These are phyloP conservation scores for Xylaria palmicola DNA, from an alignment of 495 filamentous ascomycete genomes.

Conservation along the genomic window DNA sequence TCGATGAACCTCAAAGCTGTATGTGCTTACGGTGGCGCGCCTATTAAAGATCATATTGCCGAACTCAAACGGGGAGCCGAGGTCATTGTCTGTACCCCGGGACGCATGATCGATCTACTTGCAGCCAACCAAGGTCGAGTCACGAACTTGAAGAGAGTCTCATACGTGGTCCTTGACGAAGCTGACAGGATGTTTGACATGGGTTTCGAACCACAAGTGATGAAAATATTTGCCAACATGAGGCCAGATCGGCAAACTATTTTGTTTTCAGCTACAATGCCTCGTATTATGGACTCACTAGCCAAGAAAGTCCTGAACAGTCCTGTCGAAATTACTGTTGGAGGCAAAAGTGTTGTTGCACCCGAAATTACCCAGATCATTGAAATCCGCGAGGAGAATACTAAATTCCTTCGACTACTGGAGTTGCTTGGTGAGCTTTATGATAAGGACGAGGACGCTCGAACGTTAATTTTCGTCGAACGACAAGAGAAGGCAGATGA, in stretches of 20 bases:
- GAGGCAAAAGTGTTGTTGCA: constrained; percentile 86
- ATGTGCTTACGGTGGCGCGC: constrained; percentile 93
- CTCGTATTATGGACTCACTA: constrained; percentile 86
- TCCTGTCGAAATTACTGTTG: constrained; percentile 88
- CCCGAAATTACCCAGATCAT: constrained; percentile 95
- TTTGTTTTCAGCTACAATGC: constrained; percentile 95
- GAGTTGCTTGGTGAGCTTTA: constrained; percentile 88
- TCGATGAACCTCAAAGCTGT: constrained; percentile 85
- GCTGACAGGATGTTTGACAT: constrained; percentile 99
- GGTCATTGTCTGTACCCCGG: constrained; percentile 92
- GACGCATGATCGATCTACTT: constrained; percentile 94
- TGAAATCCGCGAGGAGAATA: constrained; percentile 78
- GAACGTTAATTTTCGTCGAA: constrained; percentile 90
- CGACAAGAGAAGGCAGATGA: constrained; percentile 91
- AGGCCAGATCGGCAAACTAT: constrained; percentile 91
- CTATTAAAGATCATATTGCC: constrained; percentile 97
- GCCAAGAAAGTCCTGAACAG: constrained; percentile 84
- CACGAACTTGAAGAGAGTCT: constrained; percentile 83
- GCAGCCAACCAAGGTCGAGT: constrained; percentile 90
- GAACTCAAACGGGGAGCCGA: constrained; percentile 94
- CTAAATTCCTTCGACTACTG: constrained; percentile 81
- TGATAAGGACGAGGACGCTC: constrained; percentile 81
- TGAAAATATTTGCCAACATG: constrained; percentile 90
- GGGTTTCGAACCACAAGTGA: constrained; percentile 98
- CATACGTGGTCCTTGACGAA: constrained; percentile 93